Conservation (phyloP, 1,139 yeast species). For the Kurtzmaniella quercitrusa region DNA sequence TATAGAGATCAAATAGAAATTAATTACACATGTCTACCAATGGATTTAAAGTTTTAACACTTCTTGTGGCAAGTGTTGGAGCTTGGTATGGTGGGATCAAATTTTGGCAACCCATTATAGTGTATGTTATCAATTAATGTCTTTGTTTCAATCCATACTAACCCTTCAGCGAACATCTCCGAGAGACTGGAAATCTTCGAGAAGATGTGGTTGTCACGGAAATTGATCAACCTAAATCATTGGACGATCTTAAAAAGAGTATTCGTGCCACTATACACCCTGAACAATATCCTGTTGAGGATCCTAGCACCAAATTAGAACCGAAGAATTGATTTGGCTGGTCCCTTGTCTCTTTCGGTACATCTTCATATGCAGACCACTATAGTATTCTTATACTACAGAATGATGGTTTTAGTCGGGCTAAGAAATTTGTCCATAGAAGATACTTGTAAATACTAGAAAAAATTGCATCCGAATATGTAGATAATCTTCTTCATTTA, state of each 20-base stretch:
- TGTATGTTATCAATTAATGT: conserved; percentile 41
- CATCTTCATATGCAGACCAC: no score
- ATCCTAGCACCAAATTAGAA: not conserved
- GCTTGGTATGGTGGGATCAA: conserved; percentile 54
- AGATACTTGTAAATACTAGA: no score
- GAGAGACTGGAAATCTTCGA: conserved; percentile 65
- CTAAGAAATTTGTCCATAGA: no score
- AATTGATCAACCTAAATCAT: conserved; percentile 34
- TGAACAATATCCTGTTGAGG: conserved; percentile 6
- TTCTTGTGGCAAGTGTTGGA: conserved; percentile 31
- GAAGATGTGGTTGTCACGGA: conserved; percentile 52
- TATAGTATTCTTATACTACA: no score
- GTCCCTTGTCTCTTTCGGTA: not conserved
- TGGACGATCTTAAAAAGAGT: conserved; percentile 34
- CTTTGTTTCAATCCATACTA: conserved; percentile 11
- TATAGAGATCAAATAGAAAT: no score
- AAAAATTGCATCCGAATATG: no score
- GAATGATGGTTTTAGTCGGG: no score
- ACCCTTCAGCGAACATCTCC: conserved; percentile 53
- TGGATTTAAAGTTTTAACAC: conserved; percentile 22
- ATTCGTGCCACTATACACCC: conserved; percentile 22
- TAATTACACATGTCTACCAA: conserved; percentile 22
- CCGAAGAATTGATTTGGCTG: not conserved
- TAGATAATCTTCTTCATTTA: no score
- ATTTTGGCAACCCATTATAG: conserved; percentile 71